Evolutionary conservation across 768 basidiomycete species (phyloP), one percentile per base, ranked within the genome.

Genomic region (Clathrus columnatus): DNA sequence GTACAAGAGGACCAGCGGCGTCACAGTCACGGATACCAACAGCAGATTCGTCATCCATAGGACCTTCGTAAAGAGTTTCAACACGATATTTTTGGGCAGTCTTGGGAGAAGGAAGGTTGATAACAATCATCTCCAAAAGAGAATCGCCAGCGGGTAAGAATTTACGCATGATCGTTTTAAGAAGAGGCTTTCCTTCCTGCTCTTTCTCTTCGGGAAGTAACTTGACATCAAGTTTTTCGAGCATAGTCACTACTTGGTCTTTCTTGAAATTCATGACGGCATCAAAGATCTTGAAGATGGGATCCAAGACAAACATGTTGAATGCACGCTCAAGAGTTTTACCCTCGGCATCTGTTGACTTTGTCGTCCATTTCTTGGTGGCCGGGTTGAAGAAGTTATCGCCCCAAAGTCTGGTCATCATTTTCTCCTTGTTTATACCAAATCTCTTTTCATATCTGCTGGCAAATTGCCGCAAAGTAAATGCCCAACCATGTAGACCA

Each of bases 241-340:
- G 85, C 77, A 99, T 92, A 57, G 78, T 73, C 51, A 64, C 72
- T 61, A 91, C 81, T 57, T 79, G 72, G 46, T 95, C 94, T 80
- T 95, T 98, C 79, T 98, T 95, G 82, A 87, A 94, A 80, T 98
- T 95, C 93, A 97, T 97, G 72, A 96, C 89, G 63, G 87, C 85
- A 63, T 95, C 93, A 75, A 99, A 99, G 66, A 99, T 84, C 72
- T 83, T 91, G 85, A 89, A 99, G 75, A 99, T 98, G 59, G 96
- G 96, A 73, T 99, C 96, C 63, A 98, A 88, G 57, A 98, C 91
- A 74, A 99, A 98, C 78, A 78, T 75, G 76, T 93, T 97, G 83
- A 99, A 99, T 55, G 95, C 93, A 73, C 96, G 94, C 68, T 98
- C 96, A 54, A 97, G 86, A n/a, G 70, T 72, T 69, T 93, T 94